A percentile compares a stretch with the other conserved stretches of the same genome.
These are phyloP conservation scores for Penicillium sumatraense DNA, from an alignment of 2,329 filamentous ascomycete species.

Conservation along the genomic window DNA sequence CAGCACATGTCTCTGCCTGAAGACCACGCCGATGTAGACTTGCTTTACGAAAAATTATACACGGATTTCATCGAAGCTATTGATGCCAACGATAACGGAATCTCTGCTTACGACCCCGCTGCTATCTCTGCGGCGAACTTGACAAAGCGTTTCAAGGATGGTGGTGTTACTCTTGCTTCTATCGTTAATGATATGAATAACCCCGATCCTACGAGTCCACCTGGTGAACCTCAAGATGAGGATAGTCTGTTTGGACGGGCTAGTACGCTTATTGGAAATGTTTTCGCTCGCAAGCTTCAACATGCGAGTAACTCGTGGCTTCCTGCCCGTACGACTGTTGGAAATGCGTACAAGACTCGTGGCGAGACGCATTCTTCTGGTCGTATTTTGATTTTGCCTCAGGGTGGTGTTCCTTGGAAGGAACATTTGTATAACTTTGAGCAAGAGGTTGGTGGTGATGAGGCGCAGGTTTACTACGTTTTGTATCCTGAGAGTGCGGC, in stretches of 20 bases:
- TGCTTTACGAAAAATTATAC: constrained; percentile 89
- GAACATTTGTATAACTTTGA: constrained; percentile 93
- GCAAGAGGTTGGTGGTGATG: constrained; percentile 52
- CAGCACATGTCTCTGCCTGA: constrained; percentile 63
- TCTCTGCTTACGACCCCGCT: constrained; percentile 77
- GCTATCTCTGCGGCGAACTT: constrained; percentile 72
- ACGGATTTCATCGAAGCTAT: constrained; percentile 92
- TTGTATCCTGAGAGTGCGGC: constrained; percentile 84
- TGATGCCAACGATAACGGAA: constrained; percentile 96
- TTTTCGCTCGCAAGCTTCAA: constrained; percentile 80
- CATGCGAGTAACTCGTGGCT: constrained; percentile 80
- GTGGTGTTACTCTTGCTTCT: constrained; percentile 81
- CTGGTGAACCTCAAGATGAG: constrained; percentile 71
- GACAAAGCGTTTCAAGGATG: constrained; percentile 80
- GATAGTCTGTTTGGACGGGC: constrained; percentile 79
- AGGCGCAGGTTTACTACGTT: constrained; percentile 76
- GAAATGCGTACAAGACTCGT: constrained; percentile 73
- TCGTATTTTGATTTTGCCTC: constrained; percentile 79
- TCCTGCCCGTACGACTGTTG: constrained; percentile 80
- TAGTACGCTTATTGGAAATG: constrained; percentile 82
- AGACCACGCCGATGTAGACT: constrained; percentile 68
- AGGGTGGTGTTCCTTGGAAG: constrained; percentile 85
- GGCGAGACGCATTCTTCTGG: constrained; percentile 71
- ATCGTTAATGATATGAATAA: constrained; percentile 81
- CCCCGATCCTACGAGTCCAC: constrained; percentile 56